Evolutionary conservation across 1,284 basidiomycete species (phyloP), one percentile per base, ranked within the genome.

Genomic region (Irpex lacteus): DNA sequence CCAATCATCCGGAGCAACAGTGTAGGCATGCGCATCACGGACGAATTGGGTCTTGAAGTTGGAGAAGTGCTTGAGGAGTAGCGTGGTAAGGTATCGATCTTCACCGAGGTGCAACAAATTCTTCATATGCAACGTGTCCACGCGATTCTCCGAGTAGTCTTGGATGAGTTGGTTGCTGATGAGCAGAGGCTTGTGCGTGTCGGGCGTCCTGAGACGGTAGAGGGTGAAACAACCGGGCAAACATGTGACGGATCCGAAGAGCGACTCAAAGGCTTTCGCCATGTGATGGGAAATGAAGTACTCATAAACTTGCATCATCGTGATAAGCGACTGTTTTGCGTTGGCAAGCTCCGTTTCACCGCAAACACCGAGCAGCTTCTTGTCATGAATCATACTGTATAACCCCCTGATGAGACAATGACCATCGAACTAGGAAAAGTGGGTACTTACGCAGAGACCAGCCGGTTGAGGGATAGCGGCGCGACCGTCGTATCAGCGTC

Each of bases 281-380:
- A 99, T 88, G 79, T 99, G 93, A 78, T 98, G 96, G 1, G 94
- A 98, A 70, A 98, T 94, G 81, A 94, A 98, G 83, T 97, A 97
- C 73, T 97, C 95, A 81, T 98, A 98, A n/a, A 97, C 91, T 81
- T 98, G 96, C 86, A 98, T 96, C 97, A 98, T 98, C 9, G 97
- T 98, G 67, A 97, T 93, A 74, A 97, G 85, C 2, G 95, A 96
- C 74, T 96, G 91, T 74, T 95, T 95, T 21, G 94, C 88, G 71
- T 98, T 98, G 32, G 94, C 83, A 59, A 98, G 79, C 70, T 90
- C 87, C 0, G 96, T 98, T 78, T 98, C 96, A 70, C 96, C 96
- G 71, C 96, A 98, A 68, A 96, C 92, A 70, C 94, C 95, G 55
- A 98, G 82, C 3, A 95, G 82, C 73, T 96, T 96, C 85, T 96